phyloP scores from a whole-genome alignment of 2,329 filamentous ascomycete genomes.

The Trichoderma semiorbis region DNA sequence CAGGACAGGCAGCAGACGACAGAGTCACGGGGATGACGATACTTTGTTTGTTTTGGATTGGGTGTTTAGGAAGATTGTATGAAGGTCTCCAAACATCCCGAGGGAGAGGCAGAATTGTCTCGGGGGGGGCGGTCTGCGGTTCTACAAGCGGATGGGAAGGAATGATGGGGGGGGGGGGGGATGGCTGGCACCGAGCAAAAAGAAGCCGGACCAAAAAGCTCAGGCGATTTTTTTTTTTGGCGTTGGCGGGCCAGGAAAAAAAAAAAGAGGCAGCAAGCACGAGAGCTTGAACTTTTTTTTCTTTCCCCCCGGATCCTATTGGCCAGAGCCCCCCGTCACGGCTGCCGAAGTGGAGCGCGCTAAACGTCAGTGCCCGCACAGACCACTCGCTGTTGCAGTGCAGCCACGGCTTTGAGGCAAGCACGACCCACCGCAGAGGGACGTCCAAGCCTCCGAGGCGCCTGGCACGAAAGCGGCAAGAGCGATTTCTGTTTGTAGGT shows the following conservation, averaged over 20 bases:
- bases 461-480: slow-evolving; percentile 7
- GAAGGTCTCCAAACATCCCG: slow-evolving; percentile 8
- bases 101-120: slow-evolving; percentile 23
- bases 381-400: slow-evolving; percentile 18
- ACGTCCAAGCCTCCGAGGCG: background rate
- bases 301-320: slow-evolving; percentile 32
- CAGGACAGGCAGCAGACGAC: background rate
- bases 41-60: slow-evolving; percentile 15
- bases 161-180: slow-evolving; percentile 5
- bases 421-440: background rate
- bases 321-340: slow-evolving; percentile 33
- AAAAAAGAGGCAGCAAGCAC: slow-evolving; percentile 29
- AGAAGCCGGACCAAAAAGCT: slow-evolving; percentile 20
- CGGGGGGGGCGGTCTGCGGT: slow-evolving; percentile 28
- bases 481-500: slow-evolving; percentile 4
- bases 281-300: slow-evolving; percentile 39
- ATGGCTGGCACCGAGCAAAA: slow-evolving; percentile 1
- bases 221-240: slow-evolving; percentile 25
- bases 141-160: slow-evolving; percentile 21
- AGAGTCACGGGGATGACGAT: background rate
- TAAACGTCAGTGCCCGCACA: slow-evolving; percentile 31
- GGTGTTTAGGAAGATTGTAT: slow-evolving; percentile 6
- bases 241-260: slow-evolving; percentile 24
- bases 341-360: slow-evolving; percentile 34
- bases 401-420: slow-evolving; percentile 15